These are phyloP conservation scores for Ganoderma boninense DNA, from an alignment of 1,284 basidiomycete species.

Conservation along the genomic window DNA sequence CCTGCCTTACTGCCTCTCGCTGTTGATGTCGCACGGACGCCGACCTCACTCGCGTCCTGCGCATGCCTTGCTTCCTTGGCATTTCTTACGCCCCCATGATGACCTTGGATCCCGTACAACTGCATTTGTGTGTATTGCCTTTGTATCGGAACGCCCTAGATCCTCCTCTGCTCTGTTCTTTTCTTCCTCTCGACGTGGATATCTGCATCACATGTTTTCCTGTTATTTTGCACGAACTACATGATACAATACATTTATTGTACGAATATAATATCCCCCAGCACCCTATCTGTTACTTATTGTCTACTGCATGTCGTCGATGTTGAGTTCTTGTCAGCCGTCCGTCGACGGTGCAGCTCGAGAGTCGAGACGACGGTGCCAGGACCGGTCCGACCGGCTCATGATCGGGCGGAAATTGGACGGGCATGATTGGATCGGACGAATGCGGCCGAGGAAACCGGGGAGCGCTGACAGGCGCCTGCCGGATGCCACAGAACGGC, in stretches of 20 bases:
- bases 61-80: not conserved
- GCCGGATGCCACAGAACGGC: slow-evolving; percentile 21
- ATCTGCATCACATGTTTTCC: slow-evolving; percentile 24
- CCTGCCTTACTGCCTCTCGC: not conserved
- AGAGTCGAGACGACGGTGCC: not conserved
- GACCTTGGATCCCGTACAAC: slow-evolving; percentile 1
- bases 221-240: slow-evolving; percentile 19
- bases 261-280: slow-evolving; percentile 27
- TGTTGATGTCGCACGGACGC: not conserved
- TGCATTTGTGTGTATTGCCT: slow-evolving; percentile 13
- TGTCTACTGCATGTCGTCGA: not conserved
- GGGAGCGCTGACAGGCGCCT: slow-evolving; percentile 24
- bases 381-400: not conserved
- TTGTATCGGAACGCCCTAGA: slow-evolving; percentile 28
- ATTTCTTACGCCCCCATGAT: not conserved
- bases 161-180: slow-evolving; percentile 28
- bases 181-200: slow-evolving; percentile 19
- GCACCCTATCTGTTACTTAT: not conserved
- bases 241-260: slow-evolving; percentile 28
- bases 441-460: slow-evolving; percentile 35
- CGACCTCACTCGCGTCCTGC: not conserved
- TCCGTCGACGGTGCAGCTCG: not conserved
- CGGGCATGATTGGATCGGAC: slow-evolving; percentile 35
- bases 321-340: not conserved
- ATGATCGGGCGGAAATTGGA: slow-evolving; percentile 25